A percentile compares a stretch with the other conserved stretches of the same genome.
These are phyloP conservation scores for Adenanthera pavonina DNA, from an alignment of 306 rosid genomes.

Conservation along the genomic window DNA sequence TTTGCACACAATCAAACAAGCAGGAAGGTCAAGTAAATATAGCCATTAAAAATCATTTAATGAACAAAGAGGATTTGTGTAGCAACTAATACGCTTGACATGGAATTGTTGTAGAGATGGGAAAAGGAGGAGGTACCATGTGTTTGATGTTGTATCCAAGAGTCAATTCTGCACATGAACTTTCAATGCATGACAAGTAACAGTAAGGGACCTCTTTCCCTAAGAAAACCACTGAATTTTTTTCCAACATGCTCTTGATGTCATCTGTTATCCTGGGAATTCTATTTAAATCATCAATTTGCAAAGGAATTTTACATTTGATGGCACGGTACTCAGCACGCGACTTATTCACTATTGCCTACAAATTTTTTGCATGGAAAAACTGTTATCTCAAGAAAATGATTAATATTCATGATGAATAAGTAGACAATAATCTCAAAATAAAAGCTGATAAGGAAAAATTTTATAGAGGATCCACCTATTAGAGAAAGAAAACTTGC, in stretches of 20 bases:
- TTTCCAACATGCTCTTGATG: conserved; percentile 69
- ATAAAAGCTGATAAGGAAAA: conserved; percentile 23
- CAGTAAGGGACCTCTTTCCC: conserved; percentile 85
- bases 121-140: conserved; percentile 60
- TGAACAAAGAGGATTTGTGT: conserved; percentile 24
- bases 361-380: conserved; percentile 30
- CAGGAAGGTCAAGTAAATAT: neutral
- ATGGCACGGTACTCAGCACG: conserved; percentile 83
- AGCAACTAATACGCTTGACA: conserved; percentile 22
- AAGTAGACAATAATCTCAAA: conserved; percentile 28
- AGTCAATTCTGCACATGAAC: conserved; percentile 70
- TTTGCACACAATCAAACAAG: too few species aligned
- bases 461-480: neutral
- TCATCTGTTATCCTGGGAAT: conserved; percentile 66
- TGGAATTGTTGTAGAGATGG: conserved; percentile 21
- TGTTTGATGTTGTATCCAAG: conserved; percentile 80
- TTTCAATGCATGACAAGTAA: conserved; percentile 74
- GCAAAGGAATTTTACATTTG: conserved; percentile 66
- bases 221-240: conserved; percentile 70
- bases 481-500: neutral
- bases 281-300: conserved; percentile 64
- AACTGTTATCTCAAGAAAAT: neutral
- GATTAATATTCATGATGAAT: conserved; percentile 10
- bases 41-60: conserved; percentile 26
- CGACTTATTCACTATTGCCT: conserved; percentile 90